phyloP scores from a whole-genome alignment of 768 basidiomycete genomes.

The Tephrocybe sp. region DNA sequence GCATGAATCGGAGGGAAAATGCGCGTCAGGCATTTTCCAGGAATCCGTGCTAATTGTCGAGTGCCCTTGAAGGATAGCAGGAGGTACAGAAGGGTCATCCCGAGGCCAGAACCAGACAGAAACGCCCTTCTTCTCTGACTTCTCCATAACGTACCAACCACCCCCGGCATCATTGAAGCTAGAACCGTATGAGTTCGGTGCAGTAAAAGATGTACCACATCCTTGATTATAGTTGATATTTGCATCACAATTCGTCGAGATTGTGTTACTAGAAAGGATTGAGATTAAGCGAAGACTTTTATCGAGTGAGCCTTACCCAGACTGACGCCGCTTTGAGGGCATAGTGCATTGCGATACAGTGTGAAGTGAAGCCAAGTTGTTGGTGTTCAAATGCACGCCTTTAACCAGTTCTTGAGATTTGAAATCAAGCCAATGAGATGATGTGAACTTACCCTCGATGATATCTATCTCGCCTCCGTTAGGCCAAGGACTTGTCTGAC shows the following conservation, averaged over 20 bases:
- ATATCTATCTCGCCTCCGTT: slow-evolving; percentile 60
- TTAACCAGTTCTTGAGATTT: background rate
- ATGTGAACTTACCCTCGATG: slow-evolving; percentile 42
- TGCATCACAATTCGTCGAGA: slow-evolving; percentile 48
- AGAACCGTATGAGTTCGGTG: slow-evolving; percentile 41
- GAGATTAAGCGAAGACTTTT: background rate
- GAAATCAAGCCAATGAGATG: background rate
- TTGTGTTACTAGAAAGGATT: slow-evolving; percentile 27
- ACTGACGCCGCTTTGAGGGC: slow-evolving; percentile 35
- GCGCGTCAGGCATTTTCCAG: slow-evolving; percentile 49
- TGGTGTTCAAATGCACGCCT: slow-evolving; percentile 46
- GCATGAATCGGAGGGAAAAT: slow-evolving; percentile 43
- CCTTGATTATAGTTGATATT: slow-evolving; percentile 54
- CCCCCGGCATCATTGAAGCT: slow-evolving; percentile 52
- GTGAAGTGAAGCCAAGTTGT: slow-evolving; percentile 54
- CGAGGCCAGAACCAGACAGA: slow-evolving; percentile 64
- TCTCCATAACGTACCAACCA: slow-evolving; percentile 57
- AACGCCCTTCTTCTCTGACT: slow-evolving; percentile 39
- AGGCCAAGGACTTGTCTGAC: slow-evolving; percentile 53
- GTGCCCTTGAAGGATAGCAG: slow-evolving; percentile 27
- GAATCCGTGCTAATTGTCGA: slow-evolving; percentile 16
- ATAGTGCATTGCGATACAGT: slow-evolving; percentile 49
- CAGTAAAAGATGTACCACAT: slow-evolving; percentile 48
- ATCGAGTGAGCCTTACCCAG: slow-evolving; percentile 35
- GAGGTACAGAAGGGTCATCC: slow-evolving; percentile 40